Evolutionary conservation across 805 yeast species (phyloP), one percentile per base, ranked within the genome.

Genomic region (Yamadazyma paraphyllophila): DNA sequence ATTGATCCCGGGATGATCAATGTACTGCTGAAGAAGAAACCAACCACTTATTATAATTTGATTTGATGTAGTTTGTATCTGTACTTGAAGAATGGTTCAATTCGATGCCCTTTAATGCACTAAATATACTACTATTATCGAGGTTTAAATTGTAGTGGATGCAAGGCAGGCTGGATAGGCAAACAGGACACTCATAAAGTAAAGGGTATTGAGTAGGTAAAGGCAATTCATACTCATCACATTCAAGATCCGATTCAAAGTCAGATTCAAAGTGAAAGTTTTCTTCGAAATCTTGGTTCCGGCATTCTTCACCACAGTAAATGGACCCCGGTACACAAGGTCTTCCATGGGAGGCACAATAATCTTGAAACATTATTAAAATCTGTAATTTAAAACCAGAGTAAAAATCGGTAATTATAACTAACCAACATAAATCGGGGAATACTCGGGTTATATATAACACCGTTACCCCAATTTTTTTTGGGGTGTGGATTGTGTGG

Each of bases 1-100:
- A 29, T 9, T 9, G 11, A 29, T 29, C 11, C 7, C 10, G 11
- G 20, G n/a, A 12, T 15, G 17, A 14, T 40, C 39, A 43, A 32
- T 36, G 41, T 3, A 43, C 39, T 7, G 46, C 36, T 2, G 46
- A n/a, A 3, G 56, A 41, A 15, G 51, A 49, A 16, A 58, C 45
- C 38, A 61, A 53, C 65, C 65, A 62, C 45, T 60, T 61, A 41
- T 60, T 49, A 43, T 62, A 62, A 44, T 62, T 62, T 1, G 47
- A 37, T 25, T 29, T 36, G 20, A 49, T 26, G 16, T 37, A 41
- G 17, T 32, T 33, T 11, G 39, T 26, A 25, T 44, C 36, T 16
- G 10, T n/a, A 14, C 11, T 32, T 5, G 30, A 14, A 20, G 16
- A 26, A 26, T 26, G 15, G 16, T 32, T 11, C 24, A 35, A 3